phyloP scores from a whole-genome alignment of 306 rosid genomes.

The Casuarina equisetifolia region DNA sequence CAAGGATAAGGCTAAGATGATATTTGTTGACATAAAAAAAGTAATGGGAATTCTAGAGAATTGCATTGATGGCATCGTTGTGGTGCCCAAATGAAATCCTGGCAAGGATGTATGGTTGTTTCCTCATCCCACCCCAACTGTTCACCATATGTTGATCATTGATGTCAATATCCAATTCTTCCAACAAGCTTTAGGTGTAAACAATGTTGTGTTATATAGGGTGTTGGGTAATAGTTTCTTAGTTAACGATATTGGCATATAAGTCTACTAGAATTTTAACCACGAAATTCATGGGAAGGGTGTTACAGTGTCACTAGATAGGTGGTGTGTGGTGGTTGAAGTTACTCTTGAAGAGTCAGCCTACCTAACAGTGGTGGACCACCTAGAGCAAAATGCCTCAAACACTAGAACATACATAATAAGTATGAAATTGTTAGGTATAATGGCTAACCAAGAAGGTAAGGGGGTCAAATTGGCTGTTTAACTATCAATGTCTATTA shows the following conservation, averaged over 20 bases:
- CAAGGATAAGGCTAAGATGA: slow-evolving; percentile 46
- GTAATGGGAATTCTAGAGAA: slow-evolving; percentile 64
- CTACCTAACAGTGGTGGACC: slow-evolving; percentile 60
- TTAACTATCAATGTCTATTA: too few species aligned
- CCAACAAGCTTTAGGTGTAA: slow-evolving; percentile 74
- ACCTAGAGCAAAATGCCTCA: slow-evolving; percentile 66
- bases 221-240: slow-evolving; percentile 84
- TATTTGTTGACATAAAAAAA: slow-evolving; percentile 62
- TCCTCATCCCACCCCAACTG: slow-evolving; percentile 54
- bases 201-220: slow-evolving; percentile 74
- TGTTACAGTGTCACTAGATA: slow-evolving; percentile 68
- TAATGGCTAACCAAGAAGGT: too few species aligned
- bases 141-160: slow-evolving; percentile 60
- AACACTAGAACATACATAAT: slow-evolving; percentile 77
- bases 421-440: slow-evolving; percentile 49
- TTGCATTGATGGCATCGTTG: slow-evolving; percentile 55
- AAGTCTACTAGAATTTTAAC: slow-evolving; percentile 65
- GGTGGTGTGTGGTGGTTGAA: slow-evolving; percentile 81
- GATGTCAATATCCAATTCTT: slow-evolving; percentile 74
- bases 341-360: slow-evolving; percentile 77
- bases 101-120: slow-evolving; percentile 71
- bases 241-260: slow-evolving; percentile 68
- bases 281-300: slow-evolving; percentile 90
- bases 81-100: slow-evolving; percentile 25
- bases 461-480: too few species aligned